phyloP scores from a whole-genome alignment of 108 stramenopile species.

The Fragilariopsis cylindrus region DNA sequence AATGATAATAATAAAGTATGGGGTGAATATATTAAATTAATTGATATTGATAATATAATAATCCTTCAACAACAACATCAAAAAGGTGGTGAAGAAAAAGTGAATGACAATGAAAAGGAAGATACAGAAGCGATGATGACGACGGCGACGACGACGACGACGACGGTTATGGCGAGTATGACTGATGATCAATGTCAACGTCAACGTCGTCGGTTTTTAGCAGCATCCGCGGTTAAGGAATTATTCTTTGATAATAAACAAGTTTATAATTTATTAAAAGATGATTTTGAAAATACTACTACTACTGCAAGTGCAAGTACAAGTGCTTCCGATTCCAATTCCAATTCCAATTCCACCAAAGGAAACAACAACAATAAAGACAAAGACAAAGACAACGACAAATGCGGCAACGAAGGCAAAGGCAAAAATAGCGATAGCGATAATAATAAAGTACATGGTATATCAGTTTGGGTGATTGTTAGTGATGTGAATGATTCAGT shows the following conservation, averaged over 20 bases:
- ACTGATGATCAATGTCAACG: too few species aligned
- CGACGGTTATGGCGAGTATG: not conserved
- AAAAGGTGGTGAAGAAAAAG: too few species aligned
- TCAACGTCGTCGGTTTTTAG: too few species aligned
- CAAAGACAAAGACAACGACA: not conserved
- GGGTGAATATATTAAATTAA: not conserved
- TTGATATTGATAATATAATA: not conserved
- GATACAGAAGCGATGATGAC: not conserved
- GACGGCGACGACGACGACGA: not conserved
- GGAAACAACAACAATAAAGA: not conserved
- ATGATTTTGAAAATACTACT: too few species aligned
- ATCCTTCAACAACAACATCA: too few species aligned
- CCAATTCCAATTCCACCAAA: too few species aligned
- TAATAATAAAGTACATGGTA: not conserved
- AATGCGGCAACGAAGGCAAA: not conserved
- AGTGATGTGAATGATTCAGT: not conserved
- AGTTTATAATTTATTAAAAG: too few species aligned
- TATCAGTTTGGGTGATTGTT: slow-evolving; percentile 6
- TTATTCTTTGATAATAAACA: too few species aligned
- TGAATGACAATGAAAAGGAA: too few species aligned
- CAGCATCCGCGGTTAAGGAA: too few species aligned
- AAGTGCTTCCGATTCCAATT: too few species aligned
- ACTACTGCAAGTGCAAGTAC: too few species aligned
- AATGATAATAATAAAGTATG: not conserved
- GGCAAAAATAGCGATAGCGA: not conserved